A percentile compares a stretch with the other conserved stretches of the same genome.
Conservation (phyloP, 2,329 filamentous ascomycete genomes). For the Fusarium sp. region DNA sequence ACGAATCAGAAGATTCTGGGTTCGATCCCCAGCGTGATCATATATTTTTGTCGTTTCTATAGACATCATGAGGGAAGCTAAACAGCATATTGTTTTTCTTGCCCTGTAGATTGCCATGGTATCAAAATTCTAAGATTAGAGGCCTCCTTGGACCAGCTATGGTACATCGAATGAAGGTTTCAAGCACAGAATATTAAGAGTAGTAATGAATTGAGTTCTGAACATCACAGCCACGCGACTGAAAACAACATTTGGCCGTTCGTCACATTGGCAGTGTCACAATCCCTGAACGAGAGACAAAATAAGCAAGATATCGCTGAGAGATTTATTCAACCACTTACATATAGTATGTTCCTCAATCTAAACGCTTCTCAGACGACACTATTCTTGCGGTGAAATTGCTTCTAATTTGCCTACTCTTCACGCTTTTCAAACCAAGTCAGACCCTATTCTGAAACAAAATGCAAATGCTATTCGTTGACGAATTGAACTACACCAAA, state of each 20-base stretch:
- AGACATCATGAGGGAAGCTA: not conserved
- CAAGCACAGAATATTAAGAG: not conserved
- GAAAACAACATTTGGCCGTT: not conserved
- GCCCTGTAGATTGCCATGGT: not conserved
- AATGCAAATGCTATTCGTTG: constrained; percentile 26
- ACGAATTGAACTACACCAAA: constrained; percentile 2
- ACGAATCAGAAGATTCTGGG: constrained; percentile 41
- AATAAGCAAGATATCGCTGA: not conserved
- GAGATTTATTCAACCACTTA: not conserved
- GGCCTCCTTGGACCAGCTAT: not conserved
- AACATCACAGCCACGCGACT: not conserved
- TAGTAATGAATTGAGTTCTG: not conserved
- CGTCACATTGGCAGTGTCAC: not conserved
- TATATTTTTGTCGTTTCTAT: not conserved
- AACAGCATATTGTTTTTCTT: not conserved
- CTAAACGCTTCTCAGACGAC: not conserved
- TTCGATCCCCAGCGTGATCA: constrained; percentile 40
- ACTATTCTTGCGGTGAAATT: constrained; percentile 17
- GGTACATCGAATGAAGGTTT: not conserved
- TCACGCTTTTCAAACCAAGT: constrained; percentile 9
- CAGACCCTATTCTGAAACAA: constrained; percentile 25
- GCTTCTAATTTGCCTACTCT: constrained; percentile 13
- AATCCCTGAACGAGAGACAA: not conserved
- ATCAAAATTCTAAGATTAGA: not conserved
- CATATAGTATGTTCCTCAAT: not conserved